Percentiles rank a stretch among this genome's conserved stretches.
phyloP scores from a whole-genome alignment of 176 grass and related monocot species.

The Oryza nivara region DNA sequence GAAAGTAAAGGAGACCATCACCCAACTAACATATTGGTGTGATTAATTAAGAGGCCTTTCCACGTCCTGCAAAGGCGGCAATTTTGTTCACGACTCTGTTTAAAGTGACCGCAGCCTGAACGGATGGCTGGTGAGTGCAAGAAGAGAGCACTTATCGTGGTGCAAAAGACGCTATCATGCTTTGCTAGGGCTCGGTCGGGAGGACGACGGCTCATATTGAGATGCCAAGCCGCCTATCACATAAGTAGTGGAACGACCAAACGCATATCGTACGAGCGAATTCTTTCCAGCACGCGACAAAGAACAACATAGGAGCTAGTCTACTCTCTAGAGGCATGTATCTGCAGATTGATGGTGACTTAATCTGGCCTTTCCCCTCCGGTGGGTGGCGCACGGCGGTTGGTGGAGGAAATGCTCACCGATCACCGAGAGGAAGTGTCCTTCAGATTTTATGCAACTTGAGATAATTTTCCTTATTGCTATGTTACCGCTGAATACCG shows the following conservation, averaged over 20 bases:
- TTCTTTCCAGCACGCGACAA: not conserved
- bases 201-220: constrained; percentile 9
- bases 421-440: not conserved
- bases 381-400: not conserved
- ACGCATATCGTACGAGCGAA: not conserved
- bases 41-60: constrained; percentile 33
- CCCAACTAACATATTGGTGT: constrained; percentile 42
- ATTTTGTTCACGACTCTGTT: not conserved
- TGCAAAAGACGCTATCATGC: constrained; percentile 29
- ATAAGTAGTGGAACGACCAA: not conserved
- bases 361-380: constrained; percentile 19
- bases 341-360: constrained; percentile 37
- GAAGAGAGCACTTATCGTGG: constrained; percentile 53
- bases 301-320: not conserved
- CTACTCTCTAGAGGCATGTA: not conserved
- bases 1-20: constrained; percentile 10
- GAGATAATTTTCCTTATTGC: not conserved
- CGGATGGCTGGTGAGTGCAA: constrained; percentile 32
- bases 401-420: not conserved
- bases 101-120: constrained; percentile 30
- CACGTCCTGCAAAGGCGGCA: constrained; percentile 1
- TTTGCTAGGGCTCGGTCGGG: not conserved
- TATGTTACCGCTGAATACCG: not conserved
- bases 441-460: not conserved
- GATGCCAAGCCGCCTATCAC: constrained; percentile 50